These are phyloP conservation scores for Paramecium biaurelia DNA, from an alignment of 73 alveolate genomes.

Conservation along the genomic window DNA sequence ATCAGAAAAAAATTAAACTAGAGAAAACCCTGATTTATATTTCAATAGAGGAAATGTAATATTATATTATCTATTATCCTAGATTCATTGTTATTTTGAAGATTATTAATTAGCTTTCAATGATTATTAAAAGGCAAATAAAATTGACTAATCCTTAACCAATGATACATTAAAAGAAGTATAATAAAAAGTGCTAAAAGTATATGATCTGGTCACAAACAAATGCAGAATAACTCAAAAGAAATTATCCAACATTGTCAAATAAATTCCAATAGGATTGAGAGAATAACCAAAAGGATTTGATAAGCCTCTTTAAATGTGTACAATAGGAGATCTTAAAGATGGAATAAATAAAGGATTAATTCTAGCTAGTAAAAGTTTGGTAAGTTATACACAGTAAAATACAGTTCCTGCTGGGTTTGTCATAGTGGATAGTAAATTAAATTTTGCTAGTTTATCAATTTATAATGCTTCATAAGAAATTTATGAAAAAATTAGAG, in stretches of 20 bases:
- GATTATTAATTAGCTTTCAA: conserved; percentile 23
- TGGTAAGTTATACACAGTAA: neutral
- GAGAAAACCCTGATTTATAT: conserved; percentile 30
- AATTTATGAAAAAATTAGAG: conserved; percentile 27
- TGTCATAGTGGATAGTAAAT: conserved; percentile 25
- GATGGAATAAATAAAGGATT: neutral
- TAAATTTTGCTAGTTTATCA: neutral
- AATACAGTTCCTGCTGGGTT: conserved; percentile 46
- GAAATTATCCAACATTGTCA: neutral
- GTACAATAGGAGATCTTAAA: neutral
- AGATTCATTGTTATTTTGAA: conserved; percentile 39
- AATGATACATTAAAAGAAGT: neutral
- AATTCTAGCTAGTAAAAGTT: conserved; percentile 31
- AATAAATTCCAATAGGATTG: conserved; percentile 35
- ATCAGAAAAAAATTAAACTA: conserved; percentile 1
- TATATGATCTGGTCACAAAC: neutral
- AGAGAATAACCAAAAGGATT: conserved; percentile 11
- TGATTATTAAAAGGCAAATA: neutral
- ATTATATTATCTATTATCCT: neutral
- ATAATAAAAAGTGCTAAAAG: neutral
- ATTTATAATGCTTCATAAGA: conserved; percentile 8
- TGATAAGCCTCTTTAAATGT: neutral
- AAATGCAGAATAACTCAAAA: conserved; percentile 34
- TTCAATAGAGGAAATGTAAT: conserved; percentile 43
- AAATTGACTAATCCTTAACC: neutral